Conservation (phyloP, 352 stramenopile genomes). For the Phytophthora megakarya region DNA sequence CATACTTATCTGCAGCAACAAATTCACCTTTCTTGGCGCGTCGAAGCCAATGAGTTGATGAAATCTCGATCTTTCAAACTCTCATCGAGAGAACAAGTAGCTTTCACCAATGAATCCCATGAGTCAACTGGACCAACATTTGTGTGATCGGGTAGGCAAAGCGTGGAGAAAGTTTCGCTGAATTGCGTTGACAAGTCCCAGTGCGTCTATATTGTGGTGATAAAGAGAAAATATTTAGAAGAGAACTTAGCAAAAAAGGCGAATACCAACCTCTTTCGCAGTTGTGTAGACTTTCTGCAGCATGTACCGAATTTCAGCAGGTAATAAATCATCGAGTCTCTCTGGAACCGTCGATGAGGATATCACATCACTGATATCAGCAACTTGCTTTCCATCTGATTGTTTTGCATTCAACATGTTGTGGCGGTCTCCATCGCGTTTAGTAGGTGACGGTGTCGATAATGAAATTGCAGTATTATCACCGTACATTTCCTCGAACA, state of each 20-base stretch:
- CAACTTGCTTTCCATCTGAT: background rate
- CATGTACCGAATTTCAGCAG: constrained; percentile 11
- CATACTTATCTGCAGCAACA: background rate
- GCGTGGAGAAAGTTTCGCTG: background rate
- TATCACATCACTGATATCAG: background rate
- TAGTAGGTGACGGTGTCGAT: constrained; percentile 19
- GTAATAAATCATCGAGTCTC: background rate
- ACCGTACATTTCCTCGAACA: constrained; percentile 40
- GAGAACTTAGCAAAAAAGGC: background rate
- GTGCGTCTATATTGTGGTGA: background rate
- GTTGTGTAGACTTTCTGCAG: constrained; percentile 12
- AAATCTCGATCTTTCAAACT: constrained; percentile 4
- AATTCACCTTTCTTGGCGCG: constrained; percentile 27
- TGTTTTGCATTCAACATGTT: background rate
- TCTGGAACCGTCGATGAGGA: background rate
- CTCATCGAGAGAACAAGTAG: constrained; percentile 19
- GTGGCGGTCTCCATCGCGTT: background rate
- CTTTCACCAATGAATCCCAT: constrained; percentile 8
- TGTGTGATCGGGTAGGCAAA: constrained; percentile 8
- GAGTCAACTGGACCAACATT: constrained; percentile 4
- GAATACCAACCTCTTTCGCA: constrained; percentile 9
- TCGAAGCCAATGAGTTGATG: constrained; percentile 16
- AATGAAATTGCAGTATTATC: constrained; percentile 11
- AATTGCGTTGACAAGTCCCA: constrained; percentile 2
- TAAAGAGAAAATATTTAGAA: background rate